Evolutionary conservation across 768 basidiomycete species (phyloP), one percentile per base, ranked within the genome.

Genomic region (Rhizopogon vesiculosus): DNA sequence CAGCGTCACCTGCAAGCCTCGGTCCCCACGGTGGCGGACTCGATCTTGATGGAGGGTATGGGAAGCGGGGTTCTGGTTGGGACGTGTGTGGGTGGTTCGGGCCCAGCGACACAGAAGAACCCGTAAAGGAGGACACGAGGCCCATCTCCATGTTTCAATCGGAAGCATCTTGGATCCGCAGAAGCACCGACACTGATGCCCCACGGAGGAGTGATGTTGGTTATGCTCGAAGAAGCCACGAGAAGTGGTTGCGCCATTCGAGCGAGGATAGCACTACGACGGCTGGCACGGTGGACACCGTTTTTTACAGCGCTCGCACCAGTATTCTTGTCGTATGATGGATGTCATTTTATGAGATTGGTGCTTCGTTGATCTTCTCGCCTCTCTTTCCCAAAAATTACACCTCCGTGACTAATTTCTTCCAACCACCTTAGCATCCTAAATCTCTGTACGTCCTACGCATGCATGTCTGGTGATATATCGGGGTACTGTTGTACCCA

Each of bases 41-140:
- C 28, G 69, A 69, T 53, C 50, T 71, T 8, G 68, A 54, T 3
- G 60, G 67, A 18, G 68, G 68, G 3, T 50, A 64, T 33, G 68
- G 68, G 13, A 69, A 71, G 46, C 69, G 68, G 22, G 68, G 64
- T 3, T 69, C 68, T 25, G 68, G 68, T 25, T 71, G 69, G 68
- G 63, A 69, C 18, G 59, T 59, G 8, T 69, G 61, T 22, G 68
- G 66, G 45, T 70, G 68, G 68, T 69, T 70, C 12, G 68, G 65
- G 6, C 44, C 62, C 2, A 64, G 64, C 18, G 33, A 3, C 6
- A 4, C 59, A 3, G 25, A 45, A 0, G 61, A 42, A 33, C 16
- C 33, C 8, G 15, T 3, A 29, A n/a, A 18, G 1, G 9, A 38
- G 13, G 33, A 39, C 3, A 38, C 7, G 31, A 16, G 40, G 19